Evolutionary conservation across 106 monocot genomes (phyloP).

Genomic region (Apostasia ramifera): DNA sequence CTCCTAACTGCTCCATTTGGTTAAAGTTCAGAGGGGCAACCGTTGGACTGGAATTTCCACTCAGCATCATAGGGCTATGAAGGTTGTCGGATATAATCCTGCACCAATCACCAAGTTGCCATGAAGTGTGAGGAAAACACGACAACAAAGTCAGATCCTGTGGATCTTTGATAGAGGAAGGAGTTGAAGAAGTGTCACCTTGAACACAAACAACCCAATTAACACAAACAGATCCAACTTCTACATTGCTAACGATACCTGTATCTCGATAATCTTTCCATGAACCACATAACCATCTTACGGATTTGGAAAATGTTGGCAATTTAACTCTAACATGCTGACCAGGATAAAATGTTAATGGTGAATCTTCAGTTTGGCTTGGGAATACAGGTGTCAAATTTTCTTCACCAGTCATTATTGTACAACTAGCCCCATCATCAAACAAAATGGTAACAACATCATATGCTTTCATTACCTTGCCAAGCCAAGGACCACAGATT

Average conservation of each 20-base stretch:
- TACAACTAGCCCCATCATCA: slow-evolving; percentile 55
- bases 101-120: slow-evolving; percentile 94
- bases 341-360: slow-evolving; percentile 53
- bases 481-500: slow-evolving; percentile 68
- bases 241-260: slow-evolving; percentile 50
- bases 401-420: slow-evolving; percentile 49
- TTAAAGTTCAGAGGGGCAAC: slow-evolving; percentile 1
- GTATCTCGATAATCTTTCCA: slow-evolving; percentile 30
- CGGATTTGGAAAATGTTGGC: slow-evolving; percentile 27
- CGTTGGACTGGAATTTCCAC: neutral
- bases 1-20: slow-evolving; percentile 21
- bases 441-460: slow-evolving; percentile 52
- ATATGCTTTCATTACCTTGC: slow-evolving; percentile 41
- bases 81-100: slow-evolving; percentile 37
- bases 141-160: slow-evolving; percentile 54
- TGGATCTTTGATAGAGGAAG: slow-evolving; percentile 39
- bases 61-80: neutral
- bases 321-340: slow-evolving; percentile 49
- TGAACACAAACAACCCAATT: slow-evolving; percentile 65
- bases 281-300: slow-evolving; percentile 72
- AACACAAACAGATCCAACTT: slow-evolving; percentile 53
- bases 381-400: slow-evolving; percentile 35
- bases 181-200: slow-evolving; percentile 12
- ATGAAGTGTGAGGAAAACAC: slow-evolving; percentile 56
- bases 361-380: slow-evolving; percentile 41